These are phyloP conservation scores for Fagopyrum homotropicum DNA, from an alignment of 148 eudicot genomes.

Conservation along the genomic window DNA sequence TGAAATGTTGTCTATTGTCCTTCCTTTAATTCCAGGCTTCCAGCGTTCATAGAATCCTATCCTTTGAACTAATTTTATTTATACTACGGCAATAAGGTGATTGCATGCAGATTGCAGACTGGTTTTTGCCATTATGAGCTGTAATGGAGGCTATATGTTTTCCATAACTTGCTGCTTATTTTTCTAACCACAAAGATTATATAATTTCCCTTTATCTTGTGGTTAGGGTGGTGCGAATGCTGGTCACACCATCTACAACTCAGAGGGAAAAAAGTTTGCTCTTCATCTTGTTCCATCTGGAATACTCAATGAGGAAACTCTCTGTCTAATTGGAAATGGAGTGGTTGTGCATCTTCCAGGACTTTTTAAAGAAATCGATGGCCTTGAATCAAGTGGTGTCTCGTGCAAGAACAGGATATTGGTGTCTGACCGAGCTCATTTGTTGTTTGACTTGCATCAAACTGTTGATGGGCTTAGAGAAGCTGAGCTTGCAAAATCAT, in stretches of 20 bases:
- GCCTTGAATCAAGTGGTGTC: conserved; percentile 80
- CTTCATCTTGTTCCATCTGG: conserved; percentile 98
- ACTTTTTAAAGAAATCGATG: conserved; percentile 81
- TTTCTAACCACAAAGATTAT: background rate
- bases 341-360: conserved; percentile 93
- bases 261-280: conserved; percentile 94
- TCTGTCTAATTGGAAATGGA: conserved; percentile 92
- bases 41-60: background rate
- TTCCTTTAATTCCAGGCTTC: background rate
- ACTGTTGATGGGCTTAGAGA: conserved; percentile 83
- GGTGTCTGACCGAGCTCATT: conserved; percentile 93
- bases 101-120: background rate
- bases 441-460: conserved; percentile 88
- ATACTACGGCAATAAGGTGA: no score
- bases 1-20: no score
- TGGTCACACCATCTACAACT: conserved; percentile 88
- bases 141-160: no score
- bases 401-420: conserved; percentile 77
- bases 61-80: background rate
- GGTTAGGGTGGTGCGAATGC: conserved; percentile 96
- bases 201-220: background rate
- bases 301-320: conserved; percentile 78
- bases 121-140: background rate
- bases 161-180: background rate
- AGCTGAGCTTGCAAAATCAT: conserved; percentile 82